phyloP scores from a whole-genome alignment of 805 yeast species.

The Candida palmyrensis region DNA sequence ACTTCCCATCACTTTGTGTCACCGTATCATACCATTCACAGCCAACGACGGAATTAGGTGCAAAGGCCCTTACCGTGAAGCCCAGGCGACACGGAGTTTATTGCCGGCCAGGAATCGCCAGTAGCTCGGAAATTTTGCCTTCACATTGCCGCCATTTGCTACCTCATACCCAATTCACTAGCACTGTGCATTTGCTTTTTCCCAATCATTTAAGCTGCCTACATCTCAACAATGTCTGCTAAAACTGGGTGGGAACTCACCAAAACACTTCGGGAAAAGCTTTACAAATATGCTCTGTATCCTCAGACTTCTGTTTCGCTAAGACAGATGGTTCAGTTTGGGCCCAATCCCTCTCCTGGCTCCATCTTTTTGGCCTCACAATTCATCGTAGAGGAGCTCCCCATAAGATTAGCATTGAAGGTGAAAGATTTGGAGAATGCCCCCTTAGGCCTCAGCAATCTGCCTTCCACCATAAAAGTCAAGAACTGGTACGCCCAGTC shows the following conservation, averaged over 20 bases:
- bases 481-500: slow-evolving; percentile 89
- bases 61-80: too few species aligned
- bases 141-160: too few species aligned
- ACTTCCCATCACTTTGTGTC: too few species aligned
- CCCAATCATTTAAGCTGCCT: too few species aligned
- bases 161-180: not conserved
- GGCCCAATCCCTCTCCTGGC: slow-evolving; percentile 74
- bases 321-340: slow-evolving; percentile 89
- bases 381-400: slow-evolving; percentile 81
- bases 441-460: slow-evolving; percentile 67
- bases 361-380: slow-evolving; percentile 77
- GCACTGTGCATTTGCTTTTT: not conserved
- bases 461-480: slow-evolving; percentile 73
- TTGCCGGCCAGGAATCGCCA: too few species aligned
- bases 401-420: slow-evolving; percentile 79
- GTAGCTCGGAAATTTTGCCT: too few species aligned
- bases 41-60: too few species aligned
- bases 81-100: too few species aligned
- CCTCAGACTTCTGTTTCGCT: slow-evolving; percentile 83
- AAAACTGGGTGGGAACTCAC: slow-evolving; percentile 45
- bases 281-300: slow-evolving; percentile 60
- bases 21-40: too few species aligned
- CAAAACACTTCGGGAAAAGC: slow-evolving; percentile 45
- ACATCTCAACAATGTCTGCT: not conserved
- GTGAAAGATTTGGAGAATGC: slow-evolving; percentile 79